A percentile compares a stretch with the other conserved stretches of the same genome.
Conservation (phyloP, 352 stramenopile species). For the Pythium folliculosum region DNA sequence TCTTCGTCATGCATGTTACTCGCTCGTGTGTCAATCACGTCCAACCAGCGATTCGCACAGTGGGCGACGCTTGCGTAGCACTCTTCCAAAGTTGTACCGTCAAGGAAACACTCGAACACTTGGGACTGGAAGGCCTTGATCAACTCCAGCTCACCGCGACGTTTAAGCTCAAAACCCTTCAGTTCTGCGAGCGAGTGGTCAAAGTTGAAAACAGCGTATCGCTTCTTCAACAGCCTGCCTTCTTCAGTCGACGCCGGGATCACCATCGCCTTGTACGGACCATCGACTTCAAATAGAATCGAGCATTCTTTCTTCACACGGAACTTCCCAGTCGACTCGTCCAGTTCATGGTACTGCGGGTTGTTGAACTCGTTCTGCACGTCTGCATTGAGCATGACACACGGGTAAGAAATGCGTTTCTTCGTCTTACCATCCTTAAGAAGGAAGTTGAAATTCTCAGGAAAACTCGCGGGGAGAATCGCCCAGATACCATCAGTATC, state of each 20-base stretch:
- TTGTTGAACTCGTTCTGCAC: conserved; percentile 99
- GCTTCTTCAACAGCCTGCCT: conserved; percentile 98
- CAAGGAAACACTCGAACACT: conserved; percentile 98
- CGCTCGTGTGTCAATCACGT: conserved; percentile 96
- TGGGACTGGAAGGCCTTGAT: conserved; percentile 99
- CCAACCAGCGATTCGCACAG: conserved; percentile 98
- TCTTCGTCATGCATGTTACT: conserved; percentile 96
- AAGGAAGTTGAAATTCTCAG: conserved; percentile 96
- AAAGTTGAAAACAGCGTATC: conserved; percentile 91
- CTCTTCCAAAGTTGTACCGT: conserved; percentile 91
- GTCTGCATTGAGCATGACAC: conserved; percentile 99
- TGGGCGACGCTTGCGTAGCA: conserved; percentile 97
- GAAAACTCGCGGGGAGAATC: conserved; percentile 97
- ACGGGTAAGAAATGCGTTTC: conserved; percentile 96
- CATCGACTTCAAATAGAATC: conserved; percentile 99
- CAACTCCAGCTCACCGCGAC: conserved; percentile 97
- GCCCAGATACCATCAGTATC: conserved; percentile 99
- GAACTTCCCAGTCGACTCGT: conserved; percentile 79
- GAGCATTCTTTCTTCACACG: conserved; percentile 95
- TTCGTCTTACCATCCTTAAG: conserved; percentile 64
- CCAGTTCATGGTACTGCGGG: conserved; percentile 91
- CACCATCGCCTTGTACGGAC: conserved; percentile 98
- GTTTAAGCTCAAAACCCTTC: conserved; percentile 98
- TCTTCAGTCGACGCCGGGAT: conserved; percentile 98
- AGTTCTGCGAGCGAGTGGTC: conserved; percentile 77